These are phyloP conservation scores for Aspergillus unguis DNA, from an alignment of 2,329 filamentous ascomycete species.

Conservation along the genomic window DNA sequence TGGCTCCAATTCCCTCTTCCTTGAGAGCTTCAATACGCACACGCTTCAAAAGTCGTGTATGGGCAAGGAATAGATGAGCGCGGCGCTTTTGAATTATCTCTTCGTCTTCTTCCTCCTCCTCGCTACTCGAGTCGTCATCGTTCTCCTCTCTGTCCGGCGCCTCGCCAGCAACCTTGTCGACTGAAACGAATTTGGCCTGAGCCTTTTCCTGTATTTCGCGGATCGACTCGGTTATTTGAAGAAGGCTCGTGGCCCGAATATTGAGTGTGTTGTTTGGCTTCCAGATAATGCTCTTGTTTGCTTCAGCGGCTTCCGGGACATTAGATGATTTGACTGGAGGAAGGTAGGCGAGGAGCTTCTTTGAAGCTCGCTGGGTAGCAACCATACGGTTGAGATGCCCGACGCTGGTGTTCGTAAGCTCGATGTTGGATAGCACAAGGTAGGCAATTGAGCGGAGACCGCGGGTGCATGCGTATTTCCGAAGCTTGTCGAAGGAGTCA, in stretches of 20 bases:
- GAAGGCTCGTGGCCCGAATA: conserved; percentile 17
- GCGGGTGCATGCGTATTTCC: conserved; percentile 30
- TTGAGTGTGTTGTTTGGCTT: conserved; percentile 23
- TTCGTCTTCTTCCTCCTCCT: conserved; percentile 21
- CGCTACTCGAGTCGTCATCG: conserved; percentile 17
- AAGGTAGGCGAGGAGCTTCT: conserved; percentile 29
- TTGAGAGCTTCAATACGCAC: conserved; percentile 28
- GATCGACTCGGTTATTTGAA: conserved; percentile 21
- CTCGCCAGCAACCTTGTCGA: conserved; percentile 5
- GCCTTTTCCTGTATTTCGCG: conserved; percentile 8
- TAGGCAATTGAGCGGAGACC: conserved; percentile 37
- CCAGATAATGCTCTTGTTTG: conserved; percentile 30
- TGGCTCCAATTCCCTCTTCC: conserved; percentile 21
- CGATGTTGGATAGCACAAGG: conserved; percentile 27
- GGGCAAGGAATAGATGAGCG: conserved; percentile 12
- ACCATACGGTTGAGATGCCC: conserved; percentile 31
- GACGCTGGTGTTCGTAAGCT: conserved; percentile 23
- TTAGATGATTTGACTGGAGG: conserved; percentile 25
- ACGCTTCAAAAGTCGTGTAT: conserved; percentile 27
- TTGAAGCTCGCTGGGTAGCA: conserved; percentile 26
- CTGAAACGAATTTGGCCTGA: conserved; percentile 7
- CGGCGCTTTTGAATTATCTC: no score
- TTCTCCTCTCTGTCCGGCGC: background rate
- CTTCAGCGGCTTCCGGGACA: conserved; percentile 17
- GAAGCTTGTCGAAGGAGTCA: conserved; percentile 16